phyloP scores from a whole-genome alignment of 2,329 filamentous ascomycete species.

The Aurifilum marmelostoma region DNA sequence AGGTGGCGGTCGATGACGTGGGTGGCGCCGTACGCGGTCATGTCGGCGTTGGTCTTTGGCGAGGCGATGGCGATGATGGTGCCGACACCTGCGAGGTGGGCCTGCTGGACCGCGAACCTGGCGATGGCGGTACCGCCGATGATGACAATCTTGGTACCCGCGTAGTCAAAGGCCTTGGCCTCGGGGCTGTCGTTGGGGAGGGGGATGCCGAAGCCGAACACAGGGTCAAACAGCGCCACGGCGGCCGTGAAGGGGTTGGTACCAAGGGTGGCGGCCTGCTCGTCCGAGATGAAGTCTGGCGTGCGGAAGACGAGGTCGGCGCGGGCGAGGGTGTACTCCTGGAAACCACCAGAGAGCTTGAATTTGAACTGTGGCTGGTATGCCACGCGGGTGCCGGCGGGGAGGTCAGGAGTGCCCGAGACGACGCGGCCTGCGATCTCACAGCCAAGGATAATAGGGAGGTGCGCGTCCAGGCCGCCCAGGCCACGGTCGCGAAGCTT shows the following conservation, averaged over 20 bases:
- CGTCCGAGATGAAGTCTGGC: not conserved
- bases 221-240: not conserved
- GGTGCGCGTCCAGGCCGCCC: not conserved
- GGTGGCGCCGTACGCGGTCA: not conserved
- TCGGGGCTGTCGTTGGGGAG: not conserved
- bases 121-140: not conserved
- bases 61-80: slow-evolving; percentile 11
- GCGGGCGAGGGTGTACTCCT: slow-evolving; percentile 1
- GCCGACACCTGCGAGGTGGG: slow-evolving; percentile 1
- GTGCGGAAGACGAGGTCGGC: not conserved
- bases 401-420: not conserved
- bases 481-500: not conserved
- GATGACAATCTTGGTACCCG: not conserved
- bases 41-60: not conserved
- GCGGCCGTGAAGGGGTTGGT: not conserved
- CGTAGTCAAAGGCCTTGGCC: not conserved
- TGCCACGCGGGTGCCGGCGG: not conserved
- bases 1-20: not conserved
- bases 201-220: slow-evolving; percentile 5
- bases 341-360: not conserved
- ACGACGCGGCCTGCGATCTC: slow-evolving; percentile 11
- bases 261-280: not conserved
- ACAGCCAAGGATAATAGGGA: not conserved
- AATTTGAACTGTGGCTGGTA: not conserved
- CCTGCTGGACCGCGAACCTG: not conserved